Conservation (phyloP, 257 asterid species). For the Sherardia arvensis region DNA sequence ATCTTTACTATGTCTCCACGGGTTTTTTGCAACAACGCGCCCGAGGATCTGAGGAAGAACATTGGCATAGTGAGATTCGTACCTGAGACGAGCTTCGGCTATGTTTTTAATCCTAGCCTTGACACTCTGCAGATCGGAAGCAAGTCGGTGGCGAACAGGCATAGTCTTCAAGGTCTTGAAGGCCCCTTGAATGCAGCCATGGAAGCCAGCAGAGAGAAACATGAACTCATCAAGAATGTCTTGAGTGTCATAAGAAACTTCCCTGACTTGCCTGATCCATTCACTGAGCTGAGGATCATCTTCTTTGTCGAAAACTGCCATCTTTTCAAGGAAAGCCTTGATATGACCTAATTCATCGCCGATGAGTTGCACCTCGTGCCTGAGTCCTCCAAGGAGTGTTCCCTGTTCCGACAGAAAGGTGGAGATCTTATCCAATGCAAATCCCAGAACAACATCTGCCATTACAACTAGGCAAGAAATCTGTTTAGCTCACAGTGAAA, state of each 20-base stretch:
- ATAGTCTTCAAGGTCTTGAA: not conserved
- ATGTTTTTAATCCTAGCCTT: not conserved
- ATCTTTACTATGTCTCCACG: constrained; percentile 1
- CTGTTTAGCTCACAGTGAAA: too few species aligned
- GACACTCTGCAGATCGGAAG: not conserved
- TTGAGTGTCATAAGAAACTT: constrained; percentile 3
- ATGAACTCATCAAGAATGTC: not conserved
- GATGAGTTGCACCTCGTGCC: constrained; percentile 6
- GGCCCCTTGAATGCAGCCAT: not conserved
- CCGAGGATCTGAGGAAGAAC: not conserved
- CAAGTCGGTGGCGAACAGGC: not conserved
- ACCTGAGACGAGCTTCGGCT: not conserved
- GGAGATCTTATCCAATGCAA: not conserved
- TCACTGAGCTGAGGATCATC: not conserved
- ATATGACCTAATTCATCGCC: not conserved
- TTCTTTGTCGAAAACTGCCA: not conserved
- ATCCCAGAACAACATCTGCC: not conserved
- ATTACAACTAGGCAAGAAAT: too few species aligned
- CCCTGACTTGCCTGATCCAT: constrained; percentile 6
- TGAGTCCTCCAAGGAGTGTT: not conserved
- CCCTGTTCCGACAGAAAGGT: constrained; percentile 2
- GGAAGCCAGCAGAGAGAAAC: not conserved
- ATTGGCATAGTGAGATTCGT: not conserved
- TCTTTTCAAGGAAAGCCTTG: not conserved
- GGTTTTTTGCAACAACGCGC: not conserved